Percentiles rank a stretch among this genome's conserved stretches.
phyloP scores from a whole-genome alignment of 257 asterid species.

The Gynochthodes officinalis region DNA sequence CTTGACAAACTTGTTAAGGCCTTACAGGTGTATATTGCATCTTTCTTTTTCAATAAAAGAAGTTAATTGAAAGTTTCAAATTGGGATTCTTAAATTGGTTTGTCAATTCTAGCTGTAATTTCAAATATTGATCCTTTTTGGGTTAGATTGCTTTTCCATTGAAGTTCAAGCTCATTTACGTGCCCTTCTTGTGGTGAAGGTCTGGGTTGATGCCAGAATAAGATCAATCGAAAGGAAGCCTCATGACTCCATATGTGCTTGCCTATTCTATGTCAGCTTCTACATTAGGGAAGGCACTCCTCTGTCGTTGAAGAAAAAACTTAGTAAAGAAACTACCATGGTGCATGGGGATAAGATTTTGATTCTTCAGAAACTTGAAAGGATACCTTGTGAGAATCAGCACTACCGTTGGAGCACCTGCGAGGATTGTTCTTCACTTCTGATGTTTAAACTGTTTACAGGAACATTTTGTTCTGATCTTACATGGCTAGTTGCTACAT shows the following conservation, averaged over 20 bases:
- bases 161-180: constrained; percentile 5
- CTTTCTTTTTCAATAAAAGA: neutral
- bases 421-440: constrained; percentile 69
- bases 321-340: constrained; percentile 46
- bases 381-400: constrained; percentile 50
- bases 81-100: neutral
- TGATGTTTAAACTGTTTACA: constrained; percentile 42
- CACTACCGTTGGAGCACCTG: constrained; percentile 73
- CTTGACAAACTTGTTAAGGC: neutral
- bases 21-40: neutral
- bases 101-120: neutral
- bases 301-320: constrained; percentile 41
- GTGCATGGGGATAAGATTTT: constrained; percentile 47
- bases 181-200: constrained; percentile 37
- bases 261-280: constrained; percentile 65
- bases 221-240: constrained; percentile 83
- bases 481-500: constrained; percentile 72
- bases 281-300: constrained; percentile 67
- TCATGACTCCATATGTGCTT: constrained; percentile 53
- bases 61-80: neutral
- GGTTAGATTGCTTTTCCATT: neutral
- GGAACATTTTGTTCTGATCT: constrained; percentile 68
- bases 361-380: constrained; percentile 71
- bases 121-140: neutral
- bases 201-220: constrained; percentile 76